phyloP scores from a whole-genome alignment of 441 rosid genomes.

The Daphne laureola region DNA sequence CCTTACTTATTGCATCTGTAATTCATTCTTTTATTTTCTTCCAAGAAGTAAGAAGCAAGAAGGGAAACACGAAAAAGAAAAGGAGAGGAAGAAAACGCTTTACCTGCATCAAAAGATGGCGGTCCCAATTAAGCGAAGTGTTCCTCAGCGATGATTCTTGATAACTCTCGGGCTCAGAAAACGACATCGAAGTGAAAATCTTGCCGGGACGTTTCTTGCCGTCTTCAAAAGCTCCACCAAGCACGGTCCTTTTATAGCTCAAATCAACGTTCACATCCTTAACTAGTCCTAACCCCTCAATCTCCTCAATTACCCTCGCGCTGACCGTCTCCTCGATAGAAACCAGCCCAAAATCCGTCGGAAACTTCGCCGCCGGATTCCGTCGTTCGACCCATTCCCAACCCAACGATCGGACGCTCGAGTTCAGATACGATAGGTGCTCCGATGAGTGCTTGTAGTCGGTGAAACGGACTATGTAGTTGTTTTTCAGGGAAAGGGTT shows the following conservation, averaged over 20 bases:
- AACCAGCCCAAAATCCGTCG: conserved; percentile 82
- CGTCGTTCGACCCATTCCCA: conserved; percentile 88
- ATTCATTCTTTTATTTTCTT: neutral
- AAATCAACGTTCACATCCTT: conserved; percentile 76
- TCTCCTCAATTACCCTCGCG: conserved; percentile 42
- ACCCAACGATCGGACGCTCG: conserved; percentile 39
- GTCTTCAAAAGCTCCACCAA: conserved; percentile 51
- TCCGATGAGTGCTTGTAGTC: conserved; percentile 46
- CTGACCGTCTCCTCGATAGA: conserved; percentile 42
- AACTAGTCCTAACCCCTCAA: conserved; percentile 52
- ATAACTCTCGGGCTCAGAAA: conserved; percentile 36
- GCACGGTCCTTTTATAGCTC: conserved; percentile 61
- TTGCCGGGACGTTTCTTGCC: conserved; percentile 85
- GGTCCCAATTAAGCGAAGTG: conserved; percentile 67
- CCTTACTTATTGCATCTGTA: neutral
- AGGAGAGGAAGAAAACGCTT: neutral
- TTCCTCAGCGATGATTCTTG: conserved; percentile 35
- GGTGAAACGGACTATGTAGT: conserved; percentile 77
- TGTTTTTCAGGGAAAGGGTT: conserved; percentile 16
- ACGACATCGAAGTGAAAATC: conserved; percentile 83
- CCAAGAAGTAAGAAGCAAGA: neutral
- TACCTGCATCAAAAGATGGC: conserved; percentile 75
- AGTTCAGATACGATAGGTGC: conserved; percentile 53
- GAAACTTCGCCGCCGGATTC: conserved; percentile 65
- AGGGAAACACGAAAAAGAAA: neutral